These are phyloP conservation scores for Pseudoturritis turrita DNA, from an alignment of 345 rosid species.

Conservation along the genomic window DNA sequence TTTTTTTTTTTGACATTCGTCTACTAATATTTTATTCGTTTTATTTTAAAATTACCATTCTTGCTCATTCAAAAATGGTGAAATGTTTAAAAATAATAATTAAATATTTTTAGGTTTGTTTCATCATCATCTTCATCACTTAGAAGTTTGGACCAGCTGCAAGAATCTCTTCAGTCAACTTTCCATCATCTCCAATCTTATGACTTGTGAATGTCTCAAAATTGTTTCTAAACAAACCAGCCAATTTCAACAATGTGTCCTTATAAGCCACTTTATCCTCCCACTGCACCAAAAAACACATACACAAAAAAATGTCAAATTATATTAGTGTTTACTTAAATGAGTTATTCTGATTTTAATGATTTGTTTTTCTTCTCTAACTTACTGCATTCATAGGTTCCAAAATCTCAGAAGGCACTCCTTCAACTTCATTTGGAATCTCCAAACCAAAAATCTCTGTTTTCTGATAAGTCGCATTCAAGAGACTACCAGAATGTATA, in stretches of 20 bases:
- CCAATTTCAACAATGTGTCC: conserved; percentile 74
- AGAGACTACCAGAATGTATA: conserved; percentile 77
- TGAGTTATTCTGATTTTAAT: neutral
- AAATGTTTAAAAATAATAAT: neutral
- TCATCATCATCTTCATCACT: neutral
- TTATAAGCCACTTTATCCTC: conserved; percentile 62
- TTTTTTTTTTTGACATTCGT: neutral
- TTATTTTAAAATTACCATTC: neutral
- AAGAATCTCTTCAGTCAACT: conserved; percentile 70
- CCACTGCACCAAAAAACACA: conserved; percentile 54
- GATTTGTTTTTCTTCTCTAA: neutral
- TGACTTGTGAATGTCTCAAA: conserved; percentile 72
- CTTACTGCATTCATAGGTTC: conserved; percentile 82
- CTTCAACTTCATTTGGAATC: conserved; percentile 69
- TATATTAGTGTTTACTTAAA: neutral
- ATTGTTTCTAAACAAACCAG: conserved; percentile 73
- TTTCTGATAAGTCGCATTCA: conserved; percentile 59
- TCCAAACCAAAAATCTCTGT: conserved; percentile 81
- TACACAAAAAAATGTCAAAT: neutral
- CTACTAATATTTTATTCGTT: neutral
- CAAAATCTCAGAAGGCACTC: conserved; percentile 85
- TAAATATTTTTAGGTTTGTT: neutral
- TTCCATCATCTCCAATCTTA: conserved; percentile 70
- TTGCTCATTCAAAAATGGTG: neutral
- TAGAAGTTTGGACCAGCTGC: conserved; percentile 78